These are phyloP conservation scores for Limonomyces culmigenus DNA, from an alignment of 1,284 basidiomycete species.

Conservation along the genomic window DNA sequence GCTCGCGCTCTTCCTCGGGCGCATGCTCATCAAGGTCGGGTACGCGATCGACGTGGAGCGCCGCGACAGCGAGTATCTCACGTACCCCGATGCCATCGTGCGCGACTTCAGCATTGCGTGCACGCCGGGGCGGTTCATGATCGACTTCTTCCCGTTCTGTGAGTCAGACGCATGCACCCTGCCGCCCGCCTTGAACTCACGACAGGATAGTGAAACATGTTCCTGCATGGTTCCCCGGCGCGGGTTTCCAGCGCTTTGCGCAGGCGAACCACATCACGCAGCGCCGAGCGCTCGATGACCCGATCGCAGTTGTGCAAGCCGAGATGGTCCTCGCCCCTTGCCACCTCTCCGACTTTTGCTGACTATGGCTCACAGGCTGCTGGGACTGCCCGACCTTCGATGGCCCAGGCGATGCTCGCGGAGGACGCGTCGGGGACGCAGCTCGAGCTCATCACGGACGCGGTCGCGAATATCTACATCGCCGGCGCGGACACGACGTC, in stretches of 20 bases:
- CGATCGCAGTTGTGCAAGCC: no score
- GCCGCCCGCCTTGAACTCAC: background rate
- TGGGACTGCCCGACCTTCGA: no score
- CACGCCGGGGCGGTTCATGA: conserved; percentile 6
- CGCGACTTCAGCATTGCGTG: conserved; percentile 2
- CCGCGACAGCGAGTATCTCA: background rate
- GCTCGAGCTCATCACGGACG: no score
- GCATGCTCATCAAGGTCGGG: background rate
- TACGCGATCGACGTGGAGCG: background rate
- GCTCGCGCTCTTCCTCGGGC: background rate
- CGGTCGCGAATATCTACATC: no score
- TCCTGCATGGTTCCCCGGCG: conserved; percentile 8
- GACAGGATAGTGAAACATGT: conserved; percentile 6
- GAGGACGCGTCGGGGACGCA: no score
- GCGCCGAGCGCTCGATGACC: no score
- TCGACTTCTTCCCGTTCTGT: conserved; percentile 8
- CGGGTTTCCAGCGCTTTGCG: conserved; percentile 6
- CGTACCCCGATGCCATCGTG: conserved; percentile 4
- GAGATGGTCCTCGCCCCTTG: no score
- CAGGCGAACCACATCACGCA: no score
- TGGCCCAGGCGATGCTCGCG: no score
- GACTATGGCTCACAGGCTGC: no score
- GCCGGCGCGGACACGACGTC: no score
- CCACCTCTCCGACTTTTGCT: no score
- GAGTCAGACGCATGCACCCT: background rate